These are phyloP conservation scores for Kwoniella dejecticola DNA, from an alignment of 768 basidiomycete species.

Conservation along the genomic window DNA sequence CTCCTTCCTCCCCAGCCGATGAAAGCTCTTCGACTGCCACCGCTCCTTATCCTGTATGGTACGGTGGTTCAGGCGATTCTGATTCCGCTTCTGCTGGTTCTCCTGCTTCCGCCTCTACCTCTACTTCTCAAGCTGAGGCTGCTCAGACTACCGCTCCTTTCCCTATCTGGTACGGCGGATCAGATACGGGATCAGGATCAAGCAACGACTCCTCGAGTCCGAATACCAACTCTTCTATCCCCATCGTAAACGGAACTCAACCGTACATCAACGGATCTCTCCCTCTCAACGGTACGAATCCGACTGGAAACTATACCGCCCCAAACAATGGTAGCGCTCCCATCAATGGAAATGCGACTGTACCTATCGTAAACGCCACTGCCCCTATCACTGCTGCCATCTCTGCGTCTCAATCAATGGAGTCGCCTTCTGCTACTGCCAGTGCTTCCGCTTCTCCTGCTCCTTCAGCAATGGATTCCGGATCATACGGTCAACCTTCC, in stretches of 20 bases:
- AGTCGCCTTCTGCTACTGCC: background rate
- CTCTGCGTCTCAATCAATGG: too few relatives aligned
- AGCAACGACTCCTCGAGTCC: background rate
- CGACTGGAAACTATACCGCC: background rate
- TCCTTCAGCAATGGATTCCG: constrained; percentile 11
- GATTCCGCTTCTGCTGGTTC: constrained; percentile 1
- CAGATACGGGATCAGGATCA: constrained; percentile 11
- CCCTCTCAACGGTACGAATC: constrained; percentile 4
- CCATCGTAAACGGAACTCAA: constrained; percentile 13
- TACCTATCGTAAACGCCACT: constrained; percentile 20
- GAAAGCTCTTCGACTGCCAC: constrained; percentile 1
- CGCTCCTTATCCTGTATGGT: constrained; percentile 12
- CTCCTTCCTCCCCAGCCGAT: constrained; percentile 17
- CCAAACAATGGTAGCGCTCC: constrained; percentile 9
- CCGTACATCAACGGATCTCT: background rate
- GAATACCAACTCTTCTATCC: background rate
- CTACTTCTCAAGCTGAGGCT: constrained; percentile 8
- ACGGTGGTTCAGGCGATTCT: constrained; percentile 12
- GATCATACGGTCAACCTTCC: background rate
- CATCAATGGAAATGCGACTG: constrained; percentile 12
- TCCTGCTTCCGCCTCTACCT: background rate
- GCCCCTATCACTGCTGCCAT: constrained; percentile 1
- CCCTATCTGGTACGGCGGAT: constrained; percentile 24
- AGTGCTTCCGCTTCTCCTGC: background rate
- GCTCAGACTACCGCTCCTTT: constrained; percentile 14